Conservation (phyloP, 371 early-diverging fungal genomes). For the Dentiscutata heterogama region DNA sequence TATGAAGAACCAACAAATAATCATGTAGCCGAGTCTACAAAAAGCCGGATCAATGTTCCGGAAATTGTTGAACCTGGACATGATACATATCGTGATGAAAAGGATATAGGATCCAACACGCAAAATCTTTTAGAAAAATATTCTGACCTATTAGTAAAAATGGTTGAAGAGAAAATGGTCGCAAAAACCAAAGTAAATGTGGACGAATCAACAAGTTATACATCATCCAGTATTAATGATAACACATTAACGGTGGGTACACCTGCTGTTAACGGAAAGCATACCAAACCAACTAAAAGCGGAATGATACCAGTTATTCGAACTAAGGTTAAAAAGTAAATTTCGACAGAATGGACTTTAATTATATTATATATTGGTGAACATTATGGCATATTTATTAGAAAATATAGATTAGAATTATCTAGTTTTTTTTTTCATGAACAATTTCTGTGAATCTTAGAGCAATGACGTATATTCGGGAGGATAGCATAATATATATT, state of each 20-base stretch:
- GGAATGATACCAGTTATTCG: too few relatives aligned
- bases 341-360: too few relatives aligned
- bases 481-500: too few relatives aligned
- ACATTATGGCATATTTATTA: too few relatives aligned
- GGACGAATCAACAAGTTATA: neutral
- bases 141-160: slow-evolving; percentile 42
- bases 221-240: neutral
- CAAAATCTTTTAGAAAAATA: slow-evolving; percentile 43
- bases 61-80: neutral
- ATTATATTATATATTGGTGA: too few relatives aligned
- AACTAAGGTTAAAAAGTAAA: too few relatives aligned
- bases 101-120: slow-evolving; percentile 11
- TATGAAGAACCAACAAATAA: neutral
- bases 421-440: too few relatives aligned
- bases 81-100: slow-evolving; percentile 3
- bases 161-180: slow-evolving; percentile 41
- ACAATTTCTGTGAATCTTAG: too few relatives aligned
- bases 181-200: neutral
- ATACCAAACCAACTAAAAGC: neutral
- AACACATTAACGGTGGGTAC: too few relatives aligned
- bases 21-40: neutral
- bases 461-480: too few relatives aligned
- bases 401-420: too few relatives aligned
- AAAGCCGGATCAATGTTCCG: neutral
- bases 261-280: neutral